Percentiles rank a stretch among this genome's conserved stretches.
These are phyloP conservation scores for Mitragyna speciosa DNA, from an alignment of 257 asterid species.

Conservation along the genomic window DNA sequence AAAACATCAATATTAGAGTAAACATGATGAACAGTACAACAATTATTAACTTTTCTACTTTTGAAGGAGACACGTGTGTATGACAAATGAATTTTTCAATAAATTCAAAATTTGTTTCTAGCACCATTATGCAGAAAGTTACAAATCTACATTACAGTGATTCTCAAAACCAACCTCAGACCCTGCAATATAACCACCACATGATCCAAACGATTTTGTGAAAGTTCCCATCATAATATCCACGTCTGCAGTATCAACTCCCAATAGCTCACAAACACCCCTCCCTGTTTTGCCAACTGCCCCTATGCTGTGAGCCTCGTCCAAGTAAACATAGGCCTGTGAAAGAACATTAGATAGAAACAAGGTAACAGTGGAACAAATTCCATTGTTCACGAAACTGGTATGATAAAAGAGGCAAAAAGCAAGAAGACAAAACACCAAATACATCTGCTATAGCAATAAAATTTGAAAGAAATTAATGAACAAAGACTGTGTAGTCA, in stretches of 20 bases:
- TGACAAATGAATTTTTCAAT: not conserved
- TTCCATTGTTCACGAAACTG: not conserved
- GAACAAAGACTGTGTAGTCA: not conserved
- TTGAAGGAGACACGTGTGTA: not conserved
- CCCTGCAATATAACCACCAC: constrained; percentile 98
- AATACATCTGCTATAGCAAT: not conserved
- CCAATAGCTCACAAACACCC: constrained; percentile 97
- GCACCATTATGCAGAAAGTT: not conserved
- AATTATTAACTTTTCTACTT: not conserved
- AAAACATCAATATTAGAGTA: not conserved
- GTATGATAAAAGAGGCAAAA: not conserved
- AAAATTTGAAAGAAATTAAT: not conserved
- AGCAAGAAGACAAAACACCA: not conserved
- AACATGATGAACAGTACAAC: not conserved
- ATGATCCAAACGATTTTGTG: constrained; percentile 97
- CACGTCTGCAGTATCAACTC: constrained; percentile 93
- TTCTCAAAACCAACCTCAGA: constrained; percentile 61
- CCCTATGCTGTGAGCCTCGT: constrained; percentile 99
- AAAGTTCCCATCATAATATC: constrained; percentile 99
- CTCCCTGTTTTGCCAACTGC: constrained; percentile 96
- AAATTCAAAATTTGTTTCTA: not conserved
- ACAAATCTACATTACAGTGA: constrained; percentile 12
- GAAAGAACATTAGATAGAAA: constrained; percentile 15
- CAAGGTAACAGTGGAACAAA: constrained; percentile 13
- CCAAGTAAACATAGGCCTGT: constrained; percentile 87